Evolutionary conservation across 2,329 filamentous ascomycete genomes (phyloP).

Genomic region (Eurotiales sp.): DNA sequence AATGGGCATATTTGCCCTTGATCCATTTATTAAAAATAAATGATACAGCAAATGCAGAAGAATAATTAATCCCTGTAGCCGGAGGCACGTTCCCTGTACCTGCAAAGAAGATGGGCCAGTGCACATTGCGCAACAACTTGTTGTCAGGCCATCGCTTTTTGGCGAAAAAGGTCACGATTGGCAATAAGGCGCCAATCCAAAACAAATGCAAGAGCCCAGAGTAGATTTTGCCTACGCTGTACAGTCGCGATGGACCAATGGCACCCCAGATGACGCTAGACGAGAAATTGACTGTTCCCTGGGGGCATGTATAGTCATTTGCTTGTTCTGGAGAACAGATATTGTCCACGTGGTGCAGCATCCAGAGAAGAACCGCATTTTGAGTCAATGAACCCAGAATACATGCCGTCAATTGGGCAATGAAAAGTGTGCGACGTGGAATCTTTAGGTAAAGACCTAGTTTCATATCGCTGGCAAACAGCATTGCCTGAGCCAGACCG

Average conservation of each 20-base stretch:
- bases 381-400: constrained; percentile 44
- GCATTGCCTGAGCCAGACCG: constrained; percentile 48
- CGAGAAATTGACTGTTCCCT: constrained; percentile 43
- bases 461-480: constrained; percentile 50
- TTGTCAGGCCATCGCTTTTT: constrained; percentile 58
- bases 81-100: constrained; percentile 25
- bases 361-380: constrained; percentile 34
- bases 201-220: constrained; percentile 46
- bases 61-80: constrained; percentile 24
- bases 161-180: constrained; percentile 47
- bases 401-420: constrained; percentile 45
- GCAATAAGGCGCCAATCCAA: constrained; percentile 45
- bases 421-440: constrained; percentile 44
- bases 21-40: constrained; percentile 32
- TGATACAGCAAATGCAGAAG: constrained; percentile 24
- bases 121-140: constrained; percentile 18
- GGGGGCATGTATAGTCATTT: constrained; percentile 47
- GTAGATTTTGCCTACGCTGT: constrained; percentile 45
- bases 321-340: constrained; percentile 39
- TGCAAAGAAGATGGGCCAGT: constrained; percentile 25
- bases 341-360: constrained; percentile 29
- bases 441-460: constrained; percentile 51
- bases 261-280: constrained; percentile 48
- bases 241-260: constrained; percentile 47
- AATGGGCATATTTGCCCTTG: constrained; percentile 16